These are phyloP conservation scores for Aureobasidium namibiae DNA, from an alignment of 2,329 filamentous ascomycete genomes.

Conservation along the genomic window DNA sequence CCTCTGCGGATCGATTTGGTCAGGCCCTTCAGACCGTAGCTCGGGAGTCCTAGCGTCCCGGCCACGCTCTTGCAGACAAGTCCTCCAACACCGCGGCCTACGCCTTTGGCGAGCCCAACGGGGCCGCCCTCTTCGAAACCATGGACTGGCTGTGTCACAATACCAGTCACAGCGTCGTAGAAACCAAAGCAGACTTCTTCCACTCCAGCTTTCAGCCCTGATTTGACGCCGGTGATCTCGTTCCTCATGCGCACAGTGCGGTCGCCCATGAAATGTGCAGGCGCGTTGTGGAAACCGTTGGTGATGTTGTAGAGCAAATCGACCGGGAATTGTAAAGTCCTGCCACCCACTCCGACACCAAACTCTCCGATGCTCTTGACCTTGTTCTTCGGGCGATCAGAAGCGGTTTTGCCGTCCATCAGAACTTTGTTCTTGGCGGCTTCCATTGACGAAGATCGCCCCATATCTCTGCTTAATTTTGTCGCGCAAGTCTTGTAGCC, in stretches of 20 bases:
- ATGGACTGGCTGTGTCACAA: constrained; percentile 57
- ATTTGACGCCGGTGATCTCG: constrained; percentile 56
- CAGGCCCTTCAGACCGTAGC: no score
- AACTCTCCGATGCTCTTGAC: background rate
- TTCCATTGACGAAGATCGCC: background rate
- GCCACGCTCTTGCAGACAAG: background rate
- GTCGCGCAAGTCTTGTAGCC: background rate
- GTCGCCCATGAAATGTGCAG: constrained; percentile 57
- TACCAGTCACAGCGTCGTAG: constrained; percentile 43
- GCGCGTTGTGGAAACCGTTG: constrained; percentile 63
- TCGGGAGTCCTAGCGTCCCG: no score
- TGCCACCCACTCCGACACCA: background rate
- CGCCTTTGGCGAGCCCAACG: no score
- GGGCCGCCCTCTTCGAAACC: background rate
- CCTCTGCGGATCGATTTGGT: no score
- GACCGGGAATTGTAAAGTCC: background rate
- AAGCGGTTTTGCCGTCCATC: no score
- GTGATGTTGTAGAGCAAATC: constrained; percentile 32
- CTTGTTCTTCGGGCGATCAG: background rate
- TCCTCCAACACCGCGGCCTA: no score
- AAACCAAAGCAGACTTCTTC: constrained; percentile 5
- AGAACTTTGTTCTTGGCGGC: no score
- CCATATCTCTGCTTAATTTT: background rate
- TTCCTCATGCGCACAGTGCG: constrained; percentile 56
- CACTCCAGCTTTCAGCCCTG: constrained; percentile 35